Evolutionary conservation across 306 rosid species (phyloP).

Genomic region (Rosa persica): DNA sequence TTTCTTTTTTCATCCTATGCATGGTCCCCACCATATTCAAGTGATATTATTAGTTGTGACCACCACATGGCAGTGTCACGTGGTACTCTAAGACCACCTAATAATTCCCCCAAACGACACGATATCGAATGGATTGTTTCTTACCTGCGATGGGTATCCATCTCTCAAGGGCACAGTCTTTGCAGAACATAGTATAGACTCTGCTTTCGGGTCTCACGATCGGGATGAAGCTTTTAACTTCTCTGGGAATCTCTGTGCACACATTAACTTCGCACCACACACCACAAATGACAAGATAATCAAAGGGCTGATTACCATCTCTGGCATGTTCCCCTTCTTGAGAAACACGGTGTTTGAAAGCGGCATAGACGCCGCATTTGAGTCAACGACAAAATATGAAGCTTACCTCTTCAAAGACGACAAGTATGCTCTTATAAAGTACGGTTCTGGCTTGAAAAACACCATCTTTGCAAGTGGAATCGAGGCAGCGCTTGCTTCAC

Average conservation of each 20-base stretch:
- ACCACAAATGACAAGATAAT: not conserved
- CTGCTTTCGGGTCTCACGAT: not conserved
- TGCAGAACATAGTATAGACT: not conserved
- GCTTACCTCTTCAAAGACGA: not conserved
- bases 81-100: too few relatives aligned
- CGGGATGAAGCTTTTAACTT: not conserved
- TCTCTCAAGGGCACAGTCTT: too few relatives aligned
- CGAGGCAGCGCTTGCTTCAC: too few relatives aligned
- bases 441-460: too few relatives aligned
- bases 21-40: too few relatives aligned
- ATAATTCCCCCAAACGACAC: too few relatives aligned
- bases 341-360: not conserved
- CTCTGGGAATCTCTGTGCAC: not conserved
- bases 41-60: too few relatives aligned
- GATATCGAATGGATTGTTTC: too few relatives aligned
- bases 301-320: not conserved
- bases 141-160: too few relatives aligned
- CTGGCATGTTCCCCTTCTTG: not conserved
- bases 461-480: too few relatives aligned
- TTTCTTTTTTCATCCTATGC: too few relatives aligned
- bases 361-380: not conserved
- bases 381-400: not conserved
- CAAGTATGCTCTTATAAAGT: not conserved
- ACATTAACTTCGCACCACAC: not conserved
- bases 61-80: too few relatives aligned